Evolutionary conservation across 306 rosid species (phyloP).

Genomic region (Rosa multiflora): DNA sequence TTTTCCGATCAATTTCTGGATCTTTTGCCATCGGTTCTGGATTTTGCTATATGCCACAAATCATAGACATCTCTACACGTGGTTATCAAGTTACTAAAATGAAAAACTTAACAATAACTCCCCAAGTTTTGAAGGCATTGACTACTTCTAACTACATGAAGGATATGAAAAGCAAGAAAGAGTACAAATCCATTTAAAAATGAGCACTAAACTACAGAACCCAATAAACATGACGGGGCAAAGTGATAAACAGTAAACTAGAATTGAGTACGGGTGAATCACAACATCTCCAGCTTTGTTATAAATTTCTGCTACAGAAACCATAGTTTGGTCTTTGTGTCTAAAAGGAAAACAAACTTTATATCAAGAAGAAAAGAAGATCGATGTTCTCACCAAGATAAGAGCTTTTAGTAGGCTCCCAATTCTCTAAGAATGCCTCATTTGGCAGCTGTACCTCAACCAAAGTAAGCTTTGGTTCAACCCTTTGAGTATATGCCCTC

Average conservation of each 20-base stretch:
- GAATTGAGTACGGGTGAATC: not conserved
- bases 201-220: too few species aligned
- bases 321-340: not conserved
- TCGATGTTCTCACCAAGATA: conserved; percentile 47
- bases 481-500: conserved; percentile 76
- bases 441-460: conserved; percentile 54
- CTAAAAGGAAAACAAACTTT: not conserved
- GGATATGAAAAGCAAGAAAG: too few species aligned
- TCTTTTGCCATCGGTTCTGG: too few species aligned
- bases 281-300: not conserved
- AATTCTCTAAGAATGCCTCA: conserved; percentile 54
- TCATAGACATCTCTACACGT: too few species aligned
- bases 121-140: too few species aligned
- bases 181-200: too few species aligned
- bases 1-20: too few species aligned
- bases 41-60: too few species aligned
- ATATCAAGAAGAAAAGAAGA: not conserved
- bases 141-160: too few species aligned
- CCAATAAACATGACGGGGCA: not conserved
- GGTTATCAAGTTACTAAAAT: too few species aligned
- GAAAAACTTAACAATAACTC: too few species aligned
- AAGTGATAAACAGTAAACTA: not conserved
- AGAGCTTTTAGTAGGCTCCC: conserved; percentile 52
- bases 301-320: not conserved
- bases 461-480: conserved; percentile 80